Evolutionary conservation across 345 rosid genomes (phyloP).

Genomic region (Rhizophora apiculata): DNA sequence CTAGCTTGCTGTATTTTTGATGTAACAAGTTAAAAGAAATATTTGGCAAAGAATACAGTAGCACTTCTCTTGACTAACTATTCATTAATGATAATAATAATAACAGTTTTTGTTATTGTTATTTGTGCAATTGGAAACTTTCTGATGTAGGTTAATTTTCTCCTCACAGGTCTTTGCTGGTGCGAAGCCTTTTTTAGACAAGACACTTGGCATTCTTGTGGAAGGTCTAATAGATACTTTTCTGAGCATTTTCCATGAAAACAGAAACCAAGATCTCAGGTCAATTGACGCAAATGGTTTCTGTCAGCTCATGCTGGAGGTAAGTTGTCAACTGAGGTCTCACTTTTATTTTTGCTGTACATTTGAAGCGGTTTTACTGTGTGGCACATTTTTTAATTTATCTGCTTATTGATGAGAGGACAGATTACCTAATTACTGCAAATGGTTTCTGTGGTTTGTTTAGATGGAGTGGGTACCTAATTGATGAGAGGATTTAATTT

Average conservation of each 20-base stretch:
- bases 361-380: background rate
- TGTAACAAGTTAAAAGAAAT: background rate
- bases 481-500: background rate
- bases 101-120: no score
- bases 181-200: slow-evolving; percentile 88
- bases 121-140: no score
- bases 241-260: slow-evolving; percentile 76
- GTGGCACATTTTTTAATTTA: background rate
- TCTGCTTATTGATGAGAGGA: background rate
- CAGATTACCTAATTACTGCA: background rate
- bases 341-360: background rate
- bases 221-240: slow-evolving; percentile 96
- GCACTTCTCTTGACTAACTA: no score
- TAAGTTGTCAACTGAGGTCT: slow-evolving; percentile 20
- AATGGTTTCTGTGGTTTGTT: background rate
- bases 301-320: slow-evolving; percentile 99
- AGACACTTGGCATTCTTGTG: slow-evolving; percentile 85
- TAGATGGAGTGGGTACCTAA: background rate
- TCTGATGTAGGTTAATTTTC: background rate
- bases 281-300: slow-evolving; percentile 89
- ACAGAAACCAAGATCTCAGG: slow-evolving; percentile 54
- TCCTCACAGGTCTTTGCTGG: slow-evolving; percentile 80
- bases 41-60: background rate
- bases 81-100: no score
- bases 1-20: background rate